Evolutionary conservation across 257 asterid species (phyloP), one percentile per base, ranked within the genome.

Genomic region (Scutellaria galericulata): DNA sequence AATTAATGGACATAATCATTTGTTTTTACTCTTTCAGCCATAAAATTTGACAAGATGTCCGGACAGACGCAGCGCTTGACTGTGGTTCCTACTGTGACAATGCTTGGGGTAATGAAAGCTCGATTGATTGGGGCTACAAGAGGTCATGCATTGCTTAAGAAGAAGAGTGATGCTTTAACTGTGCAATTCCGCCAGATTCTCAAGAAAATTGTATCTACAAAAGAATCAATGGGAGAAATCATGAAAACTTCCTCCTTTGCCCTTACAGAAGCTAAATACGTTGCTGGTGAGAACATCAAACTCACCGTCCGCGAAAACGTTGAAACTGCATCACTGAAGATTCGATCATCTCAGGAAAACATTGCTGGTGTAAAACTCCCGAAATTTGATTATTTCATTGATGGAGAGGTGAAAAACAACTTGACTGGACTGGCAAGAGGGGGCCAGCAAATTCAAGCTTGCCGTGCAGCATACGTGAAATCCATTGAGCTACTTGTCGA

Each of bases 91-190:
- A 84, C 88, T 46, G 88, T 84, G 40, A 84, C 88, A 20, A 71
- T 81, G 78, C 88, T 84, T 44, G 88, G 84, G 18, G 84, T 76
- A 20, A 74, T 84, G 83, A 84, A 83, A 78, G 87, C 87, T 63
- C 83, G 87, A n/a, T 80, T 83, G 3, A 68, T 83, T 6, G 87
- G 87, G 13, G 88, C 88, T 7, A 84, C 88, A 41, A 78, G 88
- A 70, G 88, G 88, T 75, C 88, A 84, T 57, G 88, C 88, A 7
- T 77, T 84, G 80, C 88, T 84, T 73, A 84, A 84, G 85, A 84
- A 84, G 64, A 84, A 84, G 71, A 84, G 88, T 63, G 88, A 84
- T 57, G 88, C 88, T 62, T 48, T 84, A 65, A 84, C 88, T 2
- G 88, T 81, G 71, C 86, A 81, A 73, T 84, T 84, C 13, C 82